These are phyloP conservation scores for Kwoniella dejecticola DNA, from an alignment of 768 basidiomycete species.

Conservation along the genomic window DNA sequence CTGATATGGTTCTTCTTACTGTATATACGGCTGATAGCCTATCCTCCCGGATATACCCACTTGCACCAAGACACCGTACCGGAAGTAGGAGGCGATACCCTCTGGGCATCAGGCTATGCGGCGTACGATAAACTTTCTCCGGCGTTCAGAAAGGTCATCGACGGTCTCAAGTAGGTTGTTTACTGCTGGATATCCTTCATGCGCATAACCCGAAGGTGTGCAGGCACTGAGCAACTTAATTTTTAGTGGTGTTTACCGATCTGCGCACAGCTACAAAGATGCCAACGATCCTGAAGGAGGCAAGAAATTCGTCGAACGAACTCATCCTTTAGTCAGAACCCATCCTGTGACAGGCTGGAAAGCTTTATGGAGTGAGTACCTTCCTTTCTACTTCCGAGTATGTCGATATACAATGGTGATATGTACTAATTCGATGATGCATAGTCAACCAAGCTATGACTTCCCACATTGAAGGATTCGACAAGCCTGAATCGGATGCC, in stretches of 20 bases:
- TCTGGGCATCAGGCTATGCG: slow-evolving; percentile 47
- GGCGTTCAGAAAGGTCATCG: slow-evolving; percentile 42
- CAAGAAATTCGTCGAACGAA: slow-evolving; percentile 23
- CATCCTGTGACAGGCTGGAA: slow-evolving; percentile 54
- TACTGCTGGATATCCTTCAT: too few relatives aligned
- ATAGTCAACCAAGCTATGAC: slow-evolving; percentile 56
- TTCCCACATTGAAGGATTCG: slow-evolving; percentile 54
- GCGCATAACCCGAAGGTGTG: too few relatives aligned
- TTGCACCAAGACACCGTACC: slow-evolving; percentile 51
- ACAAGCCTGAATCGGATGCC: slow-evolving; percentile 53
- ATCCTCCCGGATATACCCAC: slow-evolving; percentile 58
- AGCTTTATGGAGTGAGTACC: slow-evolving; percentile 41
- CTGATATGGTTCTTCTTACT: too few relatives aligned
- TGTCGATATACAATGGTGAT: background rate
- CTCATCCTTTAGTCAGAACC: slow-evolving; percentile 36
- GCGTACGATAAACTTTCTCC: slow-evolving; percentile 50
- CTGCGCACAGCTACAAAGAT: slow-evolving; percentile 50
- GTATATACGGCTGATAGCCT: too few relatives aligned
- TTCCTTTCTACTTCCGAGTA: background rate
- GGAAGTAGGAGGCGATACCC: slow-evolving; percentile 46
- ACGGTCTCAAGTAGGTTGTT: slow-evolving; percentile 40
- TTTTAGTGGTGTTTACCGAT: slow-evolving; percentile 43
- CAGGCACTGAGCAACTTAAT: too few relatives aligned
- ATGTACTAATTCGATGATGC: background rate
- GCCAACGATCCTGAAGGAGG: slow-evolving; percentile 37